Base-by-base conservation (phyloP, 495 filamentous ascomycete genomes). In the Beverwykella pulmonaria region DNA sequence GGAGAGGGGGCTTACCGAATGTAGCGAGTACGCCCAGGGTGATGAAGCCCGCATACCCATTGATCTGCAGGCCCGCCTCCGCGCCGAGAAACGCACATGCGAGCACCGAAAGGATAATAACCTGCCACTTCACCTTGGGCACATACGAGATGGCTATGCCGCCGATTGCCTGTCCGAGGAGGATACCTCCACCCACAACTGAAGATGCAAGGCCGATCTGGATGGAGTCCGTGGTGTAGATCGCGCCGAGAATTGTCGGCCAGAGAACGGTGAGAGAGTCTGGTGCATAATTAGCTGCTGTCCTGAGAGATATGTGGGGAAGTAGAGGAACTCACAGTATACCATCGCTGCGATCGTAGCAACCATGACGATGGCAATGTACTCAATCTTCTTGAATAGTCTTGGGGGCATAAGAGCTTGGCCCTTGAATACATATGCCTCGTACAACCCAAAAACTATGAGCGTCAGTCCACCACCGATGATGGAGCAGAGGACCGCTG, bases 401-500 rank as follows among this genome's bases (percentile, higher is more conserved):
- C 71, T 68, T 6, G 71, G 66, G 10, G 76, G 76, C 54, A 79
- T 62, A 7, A 79, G 63, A 4, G 74, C 63, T 49, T 73, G 66
- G 25, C 70, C 72, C 23, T 70, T 69, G 58, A 71, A 65, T 49
- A 72, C 34, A 49, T 68, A 76, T 23, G 41, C 48, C 61, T 74
- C 74, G 55, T 81, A 82, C 14, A 81, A 26, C 12, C 74, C 77
- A 56, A 82, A 81, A 3, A 63, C 74, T 25, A 80, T 63, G n/a
- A 84, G 71, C 0, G 76, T 72, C 15, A 76, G 62, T 19, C 71
- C 72, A 7, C 82, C 81, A 36, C 83, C 68, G 1, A 82, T 69
- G 30, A 84, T 73, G 14, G 76, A 73, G n/a, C 73, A 75, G 32
- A 85, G 73, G 22, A 80, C 79, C 34, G 81, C 75, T 9, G 75